A percentile compares a stretch with the other conserved stretches of the same genome.
Evolutionary conservation across 2,329 filamentous ascomycete species (phyloP).

Genomic region (Pestalotiopsis sp.): DNA sequence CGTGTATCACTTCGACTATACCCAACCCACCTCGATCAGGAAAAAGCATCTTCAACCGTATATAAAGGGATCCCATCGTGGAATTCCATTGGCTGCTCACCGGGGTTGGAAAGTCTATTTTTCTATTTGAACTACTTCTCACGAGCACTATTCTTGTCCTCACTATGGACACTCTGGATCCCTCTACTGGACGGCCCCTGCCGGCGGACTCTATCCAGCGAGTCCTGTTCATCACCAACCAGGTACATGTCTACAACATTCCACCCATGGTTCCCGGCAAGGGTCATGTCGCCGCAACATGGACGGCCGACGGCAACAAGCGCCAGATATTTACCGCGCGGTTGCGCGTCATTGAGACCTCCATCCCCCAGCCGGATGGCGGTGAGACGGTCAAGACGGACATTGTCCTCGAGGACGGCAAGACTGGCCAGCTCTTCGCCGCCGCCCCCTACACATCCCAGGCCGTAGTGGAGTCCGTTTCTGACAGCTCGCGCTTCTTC

Average conservation of each 20-base stretch:
- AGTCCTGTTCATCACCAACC: conserved; percentile 74
- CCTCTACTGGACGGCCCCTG: conserved; percentile 68
- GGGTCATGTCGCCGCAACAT: conserved; percentile 76
- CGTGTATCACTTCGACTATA: background rate
- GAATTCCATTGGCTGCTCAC: background rate
- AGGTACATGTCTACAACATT: conserved; percentile 86
- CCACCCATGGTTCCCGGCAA: conserved; percentile 77
- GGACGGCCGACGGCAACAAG: conserved; percentile 71
- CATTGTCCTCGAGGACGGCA: conserved; percentile 77
- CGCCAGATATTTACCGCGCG: conserved; percentile 86
- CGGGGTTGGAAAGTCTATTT: background rate
- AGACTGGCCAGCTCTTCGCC: conserved; percentile 76
- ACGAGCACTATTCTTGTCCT: background rate
- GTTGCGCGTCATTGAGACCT: conserved; percentile 77
- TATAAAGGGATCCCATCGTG: background rate
- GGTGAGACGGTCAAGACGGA: conserved; percentile 69
- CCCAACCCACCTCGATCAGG: background rate
- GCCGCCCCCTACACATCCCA: conserved; percentile 75
- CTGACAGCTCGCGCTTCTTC: conserved; percentile 84
- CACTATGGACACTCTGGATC: conserved; percentile 68
- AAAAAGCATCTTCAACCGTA: background rate
- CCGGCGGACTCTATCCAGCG: conserved; percentile 81
- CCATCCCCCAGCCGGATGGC: conserved; percentile 49
- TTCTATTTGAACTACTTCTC: background rate
- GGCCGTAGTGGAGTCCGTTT: conserved; percentile 72